Evolutionary conservation across 805 yeast genomes (phyloP).

Genomic region (Cyberlindnera lachancei): DNA sequence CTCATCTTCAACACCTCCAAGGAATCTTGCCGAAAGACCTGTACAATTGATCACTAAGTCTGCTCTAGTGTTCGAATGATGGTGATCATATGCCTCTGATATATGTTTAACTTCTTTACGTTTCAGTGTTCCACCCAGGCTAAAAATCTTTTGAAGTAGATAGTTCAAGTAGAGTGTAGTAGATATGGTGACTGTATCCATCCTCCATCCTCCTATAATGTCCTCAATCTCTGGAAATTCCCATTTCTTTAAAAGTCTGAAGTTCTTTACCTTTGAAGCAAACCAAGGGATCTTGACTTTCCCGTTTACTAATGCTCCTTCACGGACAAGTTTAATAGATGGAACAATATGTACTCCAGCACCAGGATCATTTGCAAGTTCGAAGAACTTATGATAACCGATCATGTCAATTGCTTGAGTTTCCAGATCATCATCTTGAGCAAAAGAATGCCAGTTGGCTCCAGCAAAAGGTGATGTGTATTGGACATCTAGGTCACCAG

Average conservation of each 20-base stretch:
- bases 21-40: constrained; percentile 40
- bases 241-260: constrained; percentile 23
- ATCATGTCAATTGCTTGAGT: constrained; percentile 38
- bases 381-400: constrained; percentile 40
- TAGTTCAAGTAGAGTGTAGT: constrained; percentile 50
- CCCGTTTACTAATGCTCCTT: constrained; percentile 11
- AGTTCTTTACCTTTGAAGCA: constrained; percentile 32
- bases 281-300: constrained; percentile 40
- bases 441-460: constrained; percentile 65
- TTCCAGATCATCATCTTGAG: constrained; percentile 29
- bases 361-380: constrained; percentile 40
- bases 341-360: constrained; percentile 36
- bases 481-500: constrained; percentile 47
- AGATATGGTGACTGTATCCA: constrained; percentile 50
- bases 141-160: constrained; percentile 37
- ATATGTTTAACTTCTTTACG: constrained; percentile 36
- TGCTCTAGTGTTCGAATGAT: constrained; percentile 32
- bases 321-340: constrained; percentile 11
- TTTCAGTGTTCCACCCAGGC: constrained; percentile 40
- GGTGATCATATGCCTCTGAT: constrained; percentile 40
- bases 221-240: constrained; percentile 24
- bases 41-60: constrained; percentile 50
- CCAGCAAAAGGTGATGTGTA: constrained; percentile 68
- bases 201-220: constrained; percentile 38
- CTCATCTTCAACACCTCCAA: constrained; percentile 40